Evolutionary conservation across 345 rosid species (phyloP).

Genomic region (Salix exigua): DNA sequence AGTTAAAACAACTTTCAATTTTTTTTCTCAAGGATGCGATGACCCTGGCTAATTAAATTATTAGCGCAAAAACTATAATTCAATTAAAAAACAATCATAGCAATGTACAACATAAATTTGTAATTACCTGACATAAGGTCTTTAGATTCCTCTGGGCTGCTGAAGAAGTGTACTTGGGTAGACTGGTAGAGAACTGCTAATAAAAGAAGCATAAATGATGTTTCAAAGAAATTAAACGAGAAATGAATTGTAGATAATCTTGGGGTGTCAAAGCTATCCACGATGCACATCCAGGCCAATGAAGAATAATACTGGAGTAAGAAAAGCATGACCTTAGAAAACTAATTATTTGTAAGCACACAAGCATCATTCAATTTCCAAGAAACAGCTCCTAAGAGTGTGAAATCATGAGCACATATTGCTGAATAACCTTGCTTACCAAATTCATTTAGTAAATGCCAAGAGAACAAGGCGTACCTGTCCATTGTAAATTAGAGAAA

Average conservation of each 20-base stretch:
- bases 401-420: background rate
- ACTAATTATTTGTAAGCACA: background rate
- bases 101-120: background rate
- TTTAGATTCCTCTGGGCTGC: constrained; percentile 82
- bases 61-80: background rate
- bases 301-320: background rate
- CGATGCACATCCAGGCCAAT: background rate
- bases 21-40: background rate
- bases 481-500: constrained; percentile 77
- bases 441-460: background rate
- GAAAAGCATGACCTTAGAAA: background rate
- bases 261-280: background rate
- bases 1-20: background rate
- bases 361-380: background rate
- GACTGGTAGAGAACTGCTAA: constrained; percentile 61
- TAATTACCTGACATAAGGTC: constrained; percentile 53
- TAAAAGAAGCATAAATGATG: constrained; percentile 7
- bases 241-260: constrained; percentile 7
- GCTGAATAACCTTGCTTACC: background rate
- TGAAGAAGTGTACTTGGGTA: constrained; percentile 82
- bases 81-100: background rate
- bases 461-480: constrained; percentile 43
- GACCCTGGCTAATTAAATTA: background rate
- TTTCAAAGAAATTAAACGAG: background rate
- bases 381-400: background rate